These are phyloP conservation scores for Phaeosphaeriaceae sp. DNA, from an alignment of 2,329 filamentous ascomycete species.

Conservation along the genomic window DNA sequence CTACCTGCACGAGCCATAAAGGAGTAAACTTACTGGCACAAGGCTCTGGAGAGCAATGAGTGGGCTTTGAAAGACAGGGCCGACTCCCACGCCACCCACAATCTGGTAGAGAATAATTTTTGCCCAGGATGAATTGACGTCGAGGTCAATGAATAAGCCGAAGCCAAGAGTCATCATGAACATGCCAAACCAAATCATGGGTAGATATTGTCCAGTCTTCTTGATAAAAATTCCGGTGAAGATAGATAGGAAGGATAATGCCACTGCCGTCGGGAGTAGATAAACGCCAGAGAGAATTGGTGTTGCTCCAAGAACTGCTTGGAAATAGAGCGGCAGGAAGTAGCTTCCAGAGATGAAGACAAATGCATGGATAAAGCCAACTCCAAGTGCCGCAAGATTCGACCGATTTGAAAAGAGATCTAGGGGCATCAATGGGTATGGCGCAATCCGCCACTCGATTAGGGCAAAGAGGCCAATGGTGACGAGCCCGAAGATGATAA, in stretches of 20 bases:
- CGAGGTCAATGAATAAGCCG: slow-evolving; percentile 47
- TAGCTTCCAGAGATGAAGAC: slow-evolving; percentile 80
- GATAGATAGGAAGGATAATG: slow-evolving; percentile 69
- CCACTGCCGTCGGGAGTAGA: slow-evolving; percentile 72
- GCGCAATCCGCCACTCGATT: slow-evolving; percentile 75
- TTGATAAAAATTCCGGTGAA: slow-evolving; percentile 59
- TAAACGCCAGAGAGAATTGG: slow-evolving; percentile 78
- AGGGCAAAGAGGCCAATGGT: slow-evolving; percentile 70
- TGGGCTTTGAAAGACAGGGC: slow-evolving; percentile 72
- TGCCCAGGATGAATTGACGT: slow-evolving; percentile 41
- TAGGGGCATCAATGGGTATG: slow-evolving; percentile 79
- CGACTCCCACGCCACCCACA: slow-evolving; percentile 55
- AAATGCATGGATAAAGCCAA: slow-evolving; percentile 76
- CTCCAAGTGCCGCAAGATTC: slow-evolving; percentile 68
- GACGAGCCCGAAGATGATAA: slow-evolving; percentile 75
- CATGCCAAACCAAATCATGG: slow-evolving; percentile 47
- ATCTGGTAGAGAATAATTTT: slow-evolving; percentile 51
- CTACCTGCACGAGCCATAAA: neutral
- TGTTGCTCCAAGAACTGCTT: slow-evolving; percentile 71
- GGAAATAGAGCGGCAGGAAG: slow-evolving; percentile 86
- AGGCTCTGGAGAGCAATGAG: slow-evolving; percentile 72
- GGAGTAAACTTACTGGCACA: slow-evolving; percentile 51
- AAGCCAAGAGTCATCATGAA: slow-evolving; percentile 47
- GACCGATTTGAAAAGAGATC: slow-evolving; percentile 70
- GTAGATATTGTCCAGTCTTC: slow-evolving; percentile 55